A percentile compares a stretch with the other conserved stretches of the same genome.
Conservation (phyloP, 805 yeast genomes). For the Candida boidinii region DNA sequence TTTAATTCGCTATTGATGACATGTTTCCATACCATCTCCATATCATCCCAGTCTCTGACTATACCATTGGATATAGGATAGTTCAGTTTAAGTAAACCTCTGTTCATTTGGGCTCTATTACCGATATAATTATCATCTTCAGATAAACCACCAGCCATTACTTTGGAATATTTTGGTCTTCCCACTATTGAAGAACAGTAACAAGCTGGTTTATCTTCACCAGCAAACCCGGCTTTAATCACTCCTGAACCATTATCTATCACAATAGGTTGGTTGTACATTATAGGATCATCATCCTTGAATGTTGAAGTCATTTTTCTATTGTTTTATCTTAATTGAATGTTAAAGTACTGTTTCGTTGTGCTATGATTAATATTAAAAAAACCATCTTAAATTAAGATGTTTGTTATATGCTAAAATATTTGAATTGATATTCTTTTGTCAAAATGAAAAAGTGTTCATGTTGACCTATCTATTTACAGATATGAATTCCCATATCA, state of each 20-base stretch:
- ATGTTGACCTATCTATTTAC: too few species aligned
- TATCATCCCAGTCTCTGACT: constrained; percentile 75
- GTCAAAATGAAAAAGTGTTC: too few species aligned
- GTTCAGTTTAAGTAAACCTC: constrained; percentile 66
- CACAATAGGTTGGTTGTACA: constrained; percentile 60
- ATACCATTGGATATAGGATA: constrained; percentile 79
- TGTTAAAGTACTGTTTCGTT: too few species aligned
- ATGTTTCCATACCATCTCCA: constrained; percentile 76
- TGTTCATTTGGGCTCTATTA: constrained; percentile 56
- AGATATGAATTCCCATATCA: too few species aligned
- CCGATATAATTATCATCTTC: constrained; percentile 67
- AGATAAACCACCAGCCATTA: constrained; percentile 58
- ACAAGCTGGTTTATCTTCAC: constrained; percentile 72
- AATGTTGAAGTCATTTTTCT: too few species aligned
- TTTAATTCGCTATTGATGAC: constrained; percentile 51
- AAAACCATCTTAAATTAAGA: too few species aligned
- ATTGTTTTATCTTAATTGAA: too few species aligned
- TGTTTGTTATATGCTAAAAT: too few species aligned
- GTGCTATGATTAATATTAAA: too few species aligned
- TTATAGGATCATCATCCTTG: constrained; percentile 14
- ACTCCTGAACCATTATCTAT: constrained; percentile 83
- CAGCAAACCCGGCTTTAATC: constrained; percentile 87
- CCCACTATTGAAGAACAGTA: constrained; percentile 64
- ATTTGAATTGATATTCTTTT: too few species aligned
- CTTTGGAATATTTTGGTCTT: constrained; percentile 71